Evolutionary conservation across 768 basidiomycete species (phyloP).

Genomic region (Mycena latifolia): DNA sequence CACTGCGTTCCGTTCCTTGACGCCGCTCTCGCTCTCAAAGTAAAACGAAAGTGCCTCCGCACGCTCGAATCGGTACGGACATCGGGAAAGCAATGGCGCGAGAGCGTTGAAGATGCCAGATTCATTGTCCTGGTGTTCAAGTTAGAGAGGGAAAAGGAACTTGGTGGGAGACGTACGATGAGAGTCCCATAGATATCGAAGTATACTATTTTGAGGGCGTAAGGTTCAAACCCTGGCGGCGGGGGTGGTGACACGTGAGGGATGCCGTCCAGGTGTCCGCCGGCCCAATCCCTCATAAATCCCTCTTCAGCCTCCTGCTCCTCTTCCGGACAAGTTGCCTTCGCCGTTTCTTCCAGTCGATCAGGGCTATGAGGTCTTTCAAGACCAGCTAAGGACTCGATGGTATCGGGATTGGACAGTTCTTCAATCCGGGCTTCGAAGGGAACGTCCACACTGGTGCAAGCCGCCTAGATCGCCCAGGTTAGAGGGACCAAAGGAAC

Average conservation of each 20-base stretch:
- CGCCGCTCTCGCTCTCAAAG: constrained; percentile 11
- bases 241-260: not conserved
- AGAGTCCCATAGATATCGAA: constrained; percentile 7
- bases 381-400: not conserved
- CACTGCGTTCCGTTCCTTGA: not conserved
- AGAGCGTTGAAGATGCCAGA: constrained; percentile 9
- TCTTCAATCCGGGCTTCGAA: too few species aligned
- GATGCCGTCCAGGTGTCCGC: too few species aligned
- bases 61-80: not conserved
- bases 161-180: not conserved
- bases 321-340: too few species aligned
- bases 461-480: too few species aligned
- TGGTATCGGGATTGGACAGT: not conserved
- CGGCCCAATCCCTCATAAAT: too few species aligned
- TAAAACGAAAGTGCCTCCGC: constrained; percentile 15
- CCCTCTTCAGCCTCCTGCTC: too few species aligned
- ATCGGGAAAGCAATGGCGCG: constrained; percentile 7
- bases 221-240: not conserved
- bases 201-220: not conserved
- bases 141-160: not conserved
- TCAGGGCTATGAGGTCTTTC: not conserved
- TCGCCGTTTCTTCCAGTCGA: not conserved
- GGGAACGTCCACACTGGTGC: too few species aligned
- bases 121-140: constrained; percentile 8
- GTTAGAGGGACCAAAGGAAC: too few species aligned